Evolutionary conservation across 2,329 filamentous ascomycete genomes (phyloP).

Genomic region (Raffaelea deltoideospora): DNA sequence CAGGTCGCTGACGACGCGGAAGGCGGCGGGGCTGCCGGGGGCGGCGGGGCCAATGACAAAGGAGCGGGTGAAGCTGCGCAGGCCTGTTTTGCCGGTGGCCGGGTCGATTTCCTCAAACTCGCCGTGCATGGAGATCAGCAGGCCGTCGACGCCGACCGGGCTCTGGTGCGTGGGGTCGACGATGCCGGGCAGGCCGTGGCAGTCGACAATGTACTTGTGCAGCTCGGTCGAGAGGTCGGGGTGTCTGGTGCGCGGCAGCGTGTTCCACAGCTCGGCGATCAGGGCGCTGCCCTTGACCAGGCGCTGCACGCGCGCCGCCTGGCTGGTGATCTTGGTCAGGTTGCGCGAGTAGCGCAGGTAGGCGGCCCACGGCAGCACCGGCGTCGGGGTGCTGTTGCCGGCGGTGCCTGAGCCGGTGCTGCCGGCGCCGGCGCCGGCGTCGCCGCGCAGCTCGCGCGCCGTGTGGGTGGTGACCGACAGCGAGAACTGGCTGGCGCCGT

Average conservation of each 20-base stretch:
- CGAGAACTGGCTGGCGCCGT: constrained; percentile 60
- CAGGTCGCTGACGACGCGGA: constrained; percentile 70
- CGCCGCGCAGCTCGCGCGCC: constrained; percentile 29
- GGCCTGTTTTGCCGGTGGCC: constrained; percentile 37
- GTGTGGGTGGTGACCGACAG: constrained; percentile 51
- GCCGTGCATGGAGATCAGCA: constrained; percentile 66
- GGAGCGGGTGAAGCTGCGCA: constrained; percentile 68
- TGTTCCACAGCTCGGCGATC: constrained; percentile 54
- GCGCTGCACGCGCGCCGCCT: constrained; percentile 41
- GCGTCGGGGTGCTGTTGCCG: too few relatives aligned
- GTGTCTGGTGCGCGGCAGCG: constrained; percentile 59
- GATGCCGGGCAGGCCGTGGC: constrained; percentile 56
- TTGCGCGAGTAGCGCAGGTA: constrained; percentile 73
- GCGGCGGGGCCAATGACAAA: constrained; percentile 66
- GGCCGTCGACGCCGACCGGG: constrained; percentile 54
- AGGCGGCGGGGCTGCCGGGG: constrained; percentile 38
- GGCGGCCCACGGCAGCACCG: constrained; percentile 48
- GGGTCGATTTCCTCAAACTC: constrained; percentile 64
- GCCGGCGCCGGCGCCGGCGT: too few relatives aligned
- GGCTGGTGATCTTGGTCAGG: constrained; percentile 51
- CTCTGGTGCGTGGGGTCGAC: constrained; percentile 53
- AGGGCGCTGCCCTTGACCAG: constrained; percentile 47
- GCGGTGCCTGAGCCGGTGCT: too few relatives aligned
- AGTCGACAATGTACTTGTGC: constrained; percentile 70
- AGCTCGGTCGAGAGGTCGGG: constrained; percentile 52